A percentile compares a stretch with the other conserved stretches of the same genome.
Evolutionary conservation across 345 rosid species (phyloP).

Genomic region (Leavenworthia alabamica): DNA sequence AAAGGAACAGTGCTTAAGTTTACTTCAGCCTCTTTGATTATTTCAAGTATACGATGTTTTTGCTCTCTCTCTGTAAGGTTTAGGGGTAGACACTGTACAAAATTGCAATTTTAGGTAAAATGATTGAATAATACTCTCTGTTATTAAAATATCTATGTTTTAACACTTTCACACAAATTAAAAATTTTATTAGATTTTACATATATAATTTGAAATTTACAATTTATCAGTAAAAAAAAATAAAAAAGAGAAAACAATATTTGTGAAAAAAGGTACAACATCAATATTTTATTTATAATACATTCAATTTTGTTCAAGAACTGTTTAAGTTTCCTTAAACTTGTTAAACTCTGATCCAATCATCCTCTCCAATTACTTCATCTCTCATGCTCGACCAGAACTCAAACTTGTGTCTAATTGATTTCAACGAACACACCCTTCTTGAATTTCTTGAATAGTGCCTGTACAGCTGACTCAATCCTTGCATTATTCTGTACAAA

Average conservation of each 20-base stretch:
- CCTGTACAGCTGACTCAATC: constrained; percentile 47
- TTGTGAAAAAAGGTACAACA: too few relatives aligned
- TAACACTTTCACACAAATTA: too few relatives aligned
- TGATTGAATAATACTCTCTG: too few relatives aligned
- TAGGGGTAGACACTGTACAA: too few relatives aligned
- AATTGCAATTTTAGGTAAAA: too few relatives aligned
- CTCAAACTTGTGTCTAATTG: constrained; percentile 17
- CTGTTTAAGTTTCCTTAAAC: background rate
- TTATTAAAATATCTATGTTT: too few relatives aligned
- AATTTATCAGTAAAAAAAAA: too few relatives aligned
- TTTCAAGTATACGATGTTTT: background rate
- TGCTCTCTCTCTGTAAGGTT: background rate
- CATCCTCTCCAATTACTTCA: background rate
- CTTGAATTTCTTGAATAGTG: constrained; percentile 51
- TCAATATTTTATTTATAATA: too few relatives aligned
- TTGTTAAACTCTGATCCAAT: constrained; percentile 12
- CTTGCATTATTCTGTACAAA: constrained; percentile 48
- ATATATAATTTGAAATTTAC: too few relatives aligned
- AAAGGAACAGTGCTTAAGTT: background rate
- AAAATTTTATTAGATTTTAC: too few relatives aligned
- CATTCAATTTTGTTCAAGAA: too few relatives aligned
- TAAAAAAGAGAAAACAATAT: too few relatives aligned
- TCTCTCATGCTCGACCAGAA: constrained; percentile 3
- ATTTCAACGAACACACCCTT: constrained; percentile 41
- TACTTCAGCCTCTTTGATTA: background rate